Evolutionary conservation across 2,329 filamentous ascomycete species (phyloP), one percentile per base, ranked within the genome.

Genomic region (Fusarium newnesense): DNA sequence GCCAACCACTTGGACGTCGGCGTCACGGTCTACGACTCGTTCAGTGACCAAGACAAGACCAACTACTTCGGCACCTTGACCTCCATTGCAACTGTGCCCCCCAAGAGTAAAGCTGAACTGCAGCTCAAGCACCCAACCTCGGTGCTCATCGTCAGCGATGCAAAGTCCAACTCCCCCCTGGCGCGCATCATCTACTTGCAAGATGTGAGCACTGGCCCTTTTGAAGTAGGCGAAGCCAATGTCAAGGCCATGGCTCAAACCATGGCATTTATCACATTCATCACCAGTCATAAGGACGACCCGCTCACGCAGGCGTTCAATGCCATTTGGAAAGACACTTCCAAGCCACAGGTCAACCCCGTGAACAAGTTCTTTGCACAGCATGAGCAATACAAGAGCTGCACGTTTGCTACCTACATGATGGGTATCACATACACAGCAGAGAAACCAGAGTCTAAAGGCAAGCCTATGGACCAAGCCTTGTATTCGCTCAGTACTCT

Each of bases 21-120:
- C 8, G 59, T 62, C n/a, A 19, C 6, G 2, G 30, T 62, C 21
- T 62, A 58, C 50, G 59, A 62, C 21, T 62, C 59, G 5, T 62
- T 58, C 9, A 58, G 59, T 24, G 12, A 28, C 16, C 32, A 62
- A 58, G 59, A 62, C 26, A 62, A 37, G 18, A 37, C 19, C 26
- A 62, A 62, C 21, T 62, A 62, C 26, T 62, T 62, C 19, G 59
- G 59, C 7, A 62, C 39, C 12, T 44, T 62, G 19, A 62, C 59
- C 21, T 19, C 7, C 5, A n/a, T 62, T 32, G 32, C 12, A 9
- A 58, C 40, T 5, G 50, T 58, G 15, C 40, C 59, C 1, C 2
- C 59, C 5, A 58, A 62, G 2, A 15, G 32, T 5, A 58, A 32
- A 28, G 18, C 50, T 11, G 21, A 39, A 26, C 32, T 62, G 2